Evolutionary conservation across 805 yeast species (phyloP).

Genomic region (Peterozyma toletana): DNA sequence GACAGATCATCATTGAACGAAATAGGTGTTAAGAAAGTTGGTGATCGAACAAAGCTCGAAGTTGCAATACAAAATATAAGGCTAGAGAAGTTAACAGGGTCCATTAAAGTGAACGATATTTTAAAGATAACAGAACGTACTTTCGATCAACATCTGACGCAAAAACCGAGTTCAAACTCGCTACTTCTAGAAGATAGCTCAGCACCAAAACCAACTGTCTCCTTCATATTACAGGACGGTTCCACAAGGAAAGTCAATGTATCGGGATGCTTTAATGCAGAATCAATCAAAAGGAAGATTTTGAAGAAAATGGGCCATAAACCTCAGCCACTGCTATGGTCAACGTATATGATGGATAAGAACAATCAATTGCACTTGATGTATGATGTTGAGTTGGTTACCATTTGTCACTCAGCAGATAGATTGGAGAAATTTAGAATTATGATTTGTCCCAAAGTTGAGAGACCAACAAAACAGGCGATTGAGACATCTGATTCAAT

Average conservation of each 20-base stretch:
- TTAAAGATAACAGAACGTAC: not conserved
- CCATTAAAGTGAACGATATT: not conserved
- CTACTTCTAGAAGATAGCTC: slow-evolving; percentile 11
- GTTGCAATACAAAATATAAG: slow-evolving; percentile 45
- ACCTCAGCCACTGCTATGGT: slow-evolving; percentile 31
- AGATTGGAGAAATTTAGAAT: slow-evolving; percentile 63
- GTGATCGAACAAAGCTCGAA: slow-evolving; percentile 72
- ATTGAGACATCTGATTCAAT: slow-evolving; percentile 47
- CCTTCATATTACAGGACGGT: slow-evolving; percentile 73
- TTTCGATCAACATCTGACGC: not conserved
- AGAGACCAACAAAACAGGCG: slow-evolving; percentile 57
- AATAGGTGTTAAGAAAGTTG: slow-evolving; percentile 68
- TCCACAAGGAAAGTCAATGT: slow-evolving; percentile 60
- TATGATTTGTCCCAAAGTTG: slow-evolving; percentile 58
- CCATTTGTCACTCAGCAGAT: slow-evolving; percentile 73
- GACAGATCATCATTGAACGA: slow-evolving; percentile 63
- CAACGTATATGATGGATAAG: slow-evolving; percentile 50
- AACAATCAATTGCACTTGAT: slow-evolving; percentile 36
- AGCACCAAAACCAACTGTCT: slow-evolving; percentile 29
- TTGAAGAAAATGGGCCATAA: slow-evolving; percentile 43
- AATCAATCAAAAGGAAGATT: slow-evolving; percentile 64
- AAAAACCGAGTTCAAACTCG: slow-evolving; percentile 1
- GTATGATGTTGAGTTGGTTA: slow-evolving; percentile 74
- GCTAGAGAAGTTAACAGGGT: slow-evolving; percentile 17
- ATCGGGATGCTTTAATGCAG: slow-evolving; percentile 75